phyloP scores from a whole-genome alignment of 306 rosid genomes.

The Vigna hirtella region DNA sequence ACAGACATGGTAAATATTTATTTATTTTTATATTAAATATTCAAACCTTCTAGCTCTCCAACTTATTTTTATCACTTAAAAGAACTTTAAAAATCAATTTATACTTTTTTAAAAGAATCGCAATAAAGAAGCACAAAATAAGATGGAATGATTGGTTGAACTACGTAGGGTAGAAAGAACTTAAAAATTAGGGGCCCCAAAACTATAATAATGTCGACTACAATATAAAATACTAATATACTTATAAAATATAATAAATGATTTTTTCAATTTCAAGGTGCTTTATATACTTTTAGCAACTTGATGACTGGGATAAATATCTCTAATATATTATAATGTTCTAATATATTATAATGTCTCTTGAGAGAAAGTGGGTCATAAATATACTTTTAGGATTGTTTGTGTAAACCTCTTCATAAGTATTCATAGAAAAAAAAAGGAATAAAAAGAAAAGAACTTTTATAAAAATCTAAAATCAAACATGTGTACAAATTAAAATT shows the following conservation, averaged over 20 bases:
- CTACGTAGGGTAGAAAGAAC: not conserved
- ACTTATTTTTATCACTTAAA: not conserved
- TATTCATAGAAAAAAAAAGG: no score
- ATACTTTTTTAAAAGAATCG: not conserved
- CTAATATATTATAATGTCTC: not conserved
- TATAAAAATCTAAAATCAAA: no score
- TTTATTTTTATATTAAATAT: no score
- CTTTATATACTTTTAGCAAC: slow-evolving; percentile 28
- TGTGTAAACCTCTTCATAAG: no score
- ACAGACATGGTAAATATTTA: no score
- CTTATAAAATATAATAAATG: not conserved
- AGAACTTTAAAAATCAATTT: not conserved
- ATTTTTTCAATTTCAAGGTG: not conserved
- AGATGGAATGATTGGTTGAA: not conserved
- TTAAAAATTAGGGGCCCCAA: not conserved
- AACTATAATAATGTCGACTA: not conserved
- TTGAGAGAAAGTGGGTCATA: not conserved
- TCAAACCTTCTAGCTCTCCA: no score
- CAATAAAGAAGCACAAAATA: not conserved
- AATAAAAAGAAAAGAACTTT: no score
- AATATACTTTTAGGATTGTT: no score
- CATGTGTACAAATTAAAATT: no score
- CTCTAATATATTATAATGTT: not conserved
- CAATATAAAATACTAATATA: not conserved
- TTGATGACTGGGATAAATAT: slow-evolving; percentile 3